Evolutionary conservation across 345 rosid species (phyloP), one percentile per base, ranked within the genome.

Genomic region (Punica granatum): DNA sequence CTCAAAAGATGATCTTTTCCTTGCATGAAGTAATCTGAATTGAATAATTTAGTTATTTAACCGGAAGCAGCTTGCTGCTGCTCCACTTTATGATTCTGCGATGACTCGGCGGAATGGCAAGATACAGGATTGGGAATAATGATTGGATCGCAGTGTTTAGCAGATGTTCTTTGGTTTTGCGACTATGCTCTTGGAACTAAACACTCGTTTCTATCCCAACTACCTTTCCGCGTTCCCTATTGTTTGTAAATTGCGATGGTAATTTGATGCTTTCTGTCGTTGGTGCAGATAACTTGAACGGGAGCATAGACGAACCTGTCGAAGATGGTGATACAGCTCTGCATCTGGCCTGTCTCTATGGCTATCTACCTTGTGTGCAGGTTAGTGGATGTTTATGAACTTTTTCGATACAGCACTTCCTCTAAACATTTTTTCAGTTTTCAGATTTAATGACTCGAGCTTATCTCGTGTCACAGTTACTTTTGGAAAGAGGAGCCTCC

Each of bases 271-370:
- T 12, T 18, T 41, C 26, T 59, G 21, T 33, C 33, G 36, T 34
- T 35, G 51, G 33, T 69, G 21, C 76, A 94, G 99, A 87, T 75
- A 83, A 83, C 73, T 68, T 94, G 81, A 75, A 73, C 73, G 96
- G 92, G 18, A 78, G 82, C 80, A 86, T 91, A 25, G 79, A 94
- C 56, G 99, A 94, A 64, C 88, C 92, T 0, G 78, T 91, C 35
- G 97, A 91, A 77, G 96, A 89, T 79, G 86, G 92, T 67, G 97
- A 94, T 76, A 75, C 99, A 1, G 92, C 96, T 72, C 96, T 94
- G 69, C 99, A 94, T 82, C 80, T 91, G 14, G 79, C 83, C 32
- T 91, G 99, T 79, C 83, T 90, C n/a, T 91, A 88, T 79, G 99
- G 95, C 34, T 79, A 84, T 76, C 82, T 86, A 34, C 80, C 91